Conservation (phyloP, 75 land plant species). For the Selaginella moellendorffii region DNA sequence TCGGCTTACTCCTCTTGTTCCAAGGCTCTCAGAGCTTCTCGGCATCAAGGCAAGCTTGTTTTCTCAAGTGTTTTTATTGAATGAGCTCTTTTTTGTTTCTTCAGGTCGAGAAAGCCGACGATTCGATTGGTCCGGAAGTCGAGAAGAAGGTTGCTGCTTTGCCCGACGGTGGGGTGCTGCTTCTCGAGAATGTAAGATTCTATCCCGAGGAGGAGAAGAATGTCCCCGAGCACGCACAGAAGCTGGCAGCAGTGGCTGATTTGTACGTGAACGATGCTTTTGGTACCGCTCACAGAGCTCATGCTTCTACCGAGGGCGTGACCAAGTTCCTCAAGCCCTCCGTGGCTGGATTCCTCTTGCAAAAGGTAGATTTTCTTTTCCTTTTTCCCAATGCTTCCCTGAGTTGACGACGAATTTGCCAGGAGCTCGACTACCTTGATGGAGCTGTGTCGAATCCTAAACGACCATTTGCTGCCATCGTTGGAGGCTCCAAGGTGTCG, state of each 20-base stretch:
- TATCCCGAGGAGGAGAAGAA: conserved; percentile 93
- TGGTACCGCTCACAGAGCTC: conserved; percentile 89
- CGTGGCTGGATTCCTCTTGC: conserved; percentile 86
- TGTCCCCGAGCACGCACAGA: conserved; percentile 78
- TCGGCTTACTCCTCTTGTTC: conserved; percentile 63
- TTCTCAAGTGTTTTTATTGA: neutral
- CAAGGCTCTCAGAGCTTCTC: conserved; percentile 55
- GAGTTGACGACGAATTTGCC: neutral
- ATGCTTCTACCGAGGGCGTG: conserved; percentile 84
- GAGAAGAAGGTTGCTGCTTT: conserved; percentile 51
- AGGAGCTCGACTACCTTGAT: conserved; percentile 72
- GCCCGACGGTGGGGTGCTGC: conserved; percentile 56
- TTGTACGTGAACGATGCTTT: conserved; percentile 89
- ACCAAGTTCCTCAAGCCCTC: conserved; percentile 60
- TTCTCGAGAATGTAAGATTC: conserved; percentile 88
- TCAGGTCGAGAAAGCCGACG: conserved; percentile 69
- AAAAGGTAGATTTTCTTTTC: conserved; percentile 43
- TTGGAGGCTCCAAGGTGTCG: conserved; percentile 80
- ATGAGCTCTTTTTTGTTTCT: neutral
- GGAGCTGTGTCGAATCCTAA: conserved; percentile 64
- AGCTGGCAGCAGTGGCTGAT: conserved; percentile 72
- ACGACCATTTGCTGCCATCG: conserved; percentile 85
- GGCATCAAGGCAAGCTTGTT: conserved; percentile 29
- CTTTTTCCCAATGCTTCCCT: neutral
- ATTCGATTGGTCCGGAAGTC: conserved; percentile 63